A percentile compares a stretch with the other conserved stretches of the same genome.
These are phyloP conservation scores for Funneliformis geosporum DNA, from an alignment of 192 early-diverging fungal species.

Conservation along the genomic window DNA sequence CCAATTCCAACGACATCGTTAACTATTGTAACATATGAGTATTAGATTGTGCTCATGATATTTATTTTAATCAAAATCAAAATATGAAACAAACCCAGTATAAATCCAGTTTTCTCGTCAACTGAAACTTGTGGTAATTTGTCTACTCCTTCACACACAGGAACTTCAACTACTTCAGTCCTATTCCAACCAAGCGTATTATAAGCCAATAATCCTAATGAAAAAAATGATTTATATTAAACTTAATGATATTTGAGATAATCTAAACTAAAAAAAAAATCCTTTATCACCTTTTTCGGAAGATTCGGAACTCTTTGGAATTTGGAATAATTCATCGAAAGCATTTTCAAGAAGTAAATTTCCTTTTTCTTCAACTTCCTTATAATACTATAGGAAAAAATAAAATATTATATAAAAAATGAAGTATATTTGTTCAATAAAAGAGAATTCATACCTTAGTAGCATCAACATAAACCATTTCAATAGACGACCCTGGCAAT, in stretches of 20 bases:
- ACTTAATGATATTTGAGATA: not conserved
- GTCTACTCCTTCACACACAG: slow-evolving; percentile 41
- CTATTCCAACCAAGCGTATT: slow-evolving; percentile 73
- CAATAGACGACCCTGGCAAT: slow-evolving; percentile 89
- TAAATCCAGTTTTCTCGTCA: slow-evolving; percentile 45
- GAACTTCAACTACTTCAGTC: slow-evolving; percentile 69
- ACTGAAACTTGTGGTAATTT: slow-evolving; percentile 50
- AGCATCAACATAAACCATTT: slow-evolving; percentile 88
- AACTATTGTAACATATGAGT: not conserved
- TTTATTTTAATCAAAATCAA: not conserved
- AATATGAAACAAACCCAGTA: slow-evolving; percentile 36
- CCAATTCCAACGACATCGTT: not conserved
- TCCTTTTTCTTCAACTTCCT: slow-evolving; percentile 37
- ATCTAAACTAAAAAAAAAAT: not conserved
- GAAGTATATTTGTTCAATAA: not conserved
- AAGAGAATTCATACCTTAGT: slow-evolving; percentile 44
- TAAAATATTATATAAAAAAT: slow-evolving; percentile 36
- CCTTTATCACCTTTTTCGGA: not conserved
- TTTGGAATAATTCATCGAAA: slow-evolving; percentile 43
- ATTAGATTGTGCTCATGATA: not conserved
- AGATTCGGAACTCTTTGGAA: slow-evolving; percentile 7
- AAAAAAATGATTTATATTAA: not conserved
- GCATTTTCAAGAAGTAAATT: slow-evolving; percentile 47
- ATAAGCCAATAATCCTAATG: slow-evolving; percentile 49
- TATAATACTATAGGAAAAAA: slow-evolving; percentile 45